Evolutionary conservation across 768 basidiomycete species (phyloP).

Genomic region (Kwoniella mangroviensis): DNA sequence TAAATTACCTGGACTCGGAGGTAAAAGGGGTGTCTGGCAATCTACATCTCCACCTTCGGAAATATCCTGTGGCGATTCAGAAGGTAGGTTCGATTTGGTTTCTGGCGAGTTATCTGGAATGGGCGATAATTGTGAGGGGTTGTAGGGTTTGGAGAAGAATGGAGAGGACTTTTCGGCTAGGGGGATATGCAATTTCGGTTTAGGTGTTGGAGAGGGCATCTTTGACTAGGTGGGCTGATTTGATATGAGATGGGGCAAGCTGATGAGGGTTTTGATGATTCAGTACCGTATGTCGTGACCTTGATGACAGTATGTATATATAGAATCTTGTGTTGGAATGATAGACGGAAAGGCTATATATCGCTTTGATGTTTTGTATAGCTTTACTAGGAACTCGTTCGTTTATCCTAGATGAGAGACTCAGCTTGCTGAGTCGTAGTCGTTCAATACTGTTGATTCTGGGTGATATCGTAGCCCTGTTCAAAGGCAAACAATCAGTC

Average conservation of each 20-base stretch:
- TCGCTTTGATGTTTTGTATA: background rate
- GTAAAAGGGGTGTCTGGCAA: constrained; percentile 30
- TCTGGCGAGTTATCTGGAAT: constrained; percentile 16
- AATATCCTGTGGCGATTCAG: constrained; percentile 2
- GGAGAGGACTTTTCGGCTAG: constrained; percentile 24
- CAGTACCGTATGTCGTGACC: background rate
- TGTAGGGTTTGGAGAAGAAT: constrained; percentile 25
- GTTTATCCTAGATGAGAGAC: background rate
- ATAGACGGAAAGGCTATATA: background rate
- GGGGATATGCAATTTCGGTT: constrained; percentile 27
- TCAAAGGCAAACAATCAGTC: background rate
- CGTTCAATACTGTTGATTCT: too few species aligned
- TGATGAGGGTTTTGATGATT: background rate
- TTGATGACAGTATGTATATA: background rate
- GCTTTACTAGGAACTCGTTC: background rate
- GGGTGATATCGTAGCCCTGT: background rate
- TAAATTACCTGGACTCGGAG: constrained; percentile 28
- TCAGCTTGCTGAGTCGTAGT: background rate
- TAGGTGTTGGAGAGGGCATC: constrained; percentile 24
- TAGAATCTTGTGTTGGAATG: background rate
- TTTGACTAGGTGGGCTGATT: background rate
- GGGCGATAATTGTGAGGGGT: constrained; percentile 23
- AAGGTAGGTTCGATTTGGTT: background rate
- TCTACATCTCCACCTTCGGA: constrained; percentile 13
- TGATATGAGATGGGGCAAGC: background rate